These are phyloP conservation scores for Aspergillus phoenicis DNA, from an alignment of 2,329 filamentous ascomycete species.

Conservation along the genomic window DNA sequence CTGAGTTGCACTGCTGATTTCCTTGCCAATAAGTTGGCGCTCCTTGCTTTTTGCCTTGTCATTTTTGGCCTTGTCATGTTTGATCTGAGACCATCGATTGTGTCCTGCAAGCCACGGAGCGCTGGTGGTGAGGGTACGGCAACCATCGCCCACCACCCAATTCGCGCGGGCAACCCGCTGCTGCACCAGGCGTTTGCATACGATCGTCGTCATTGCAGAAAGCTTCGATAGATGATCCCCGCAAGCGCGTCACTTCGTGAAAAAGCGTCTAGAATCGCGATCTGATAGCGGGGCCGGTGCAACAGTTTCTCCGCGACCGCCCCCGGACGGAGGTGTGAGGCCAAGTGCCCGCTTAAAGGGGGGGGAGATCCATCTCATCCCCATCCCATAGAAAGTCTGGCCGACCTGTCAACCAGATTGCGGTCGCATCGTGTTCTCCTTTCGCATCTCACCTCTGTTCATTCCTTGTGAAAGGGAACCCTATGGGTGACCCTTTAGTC, in stretches of 20 bases:
- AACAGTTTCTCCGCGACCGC: constrained; percentile 33
- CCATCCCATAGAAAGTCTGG: background rate
- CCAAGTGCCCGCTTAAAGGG: constrained; percentile 24
- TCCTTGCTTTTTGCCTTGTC: constrained; percentile 74
- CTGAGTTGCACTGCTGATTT: constrained; percentile 75
- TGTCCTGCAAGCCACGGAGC: constrained; percentile 65
- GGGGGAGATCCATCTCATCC: background rate
- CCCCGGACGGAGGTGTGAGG: constrained; percentile 29
- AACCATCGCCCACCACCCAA: constrained; percentile 25
- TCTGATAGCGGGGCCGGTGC: constrained; percentile 26
- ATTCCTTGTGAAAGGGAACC: constrained; percentile 3
- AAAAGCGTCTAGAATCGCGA: constrained; percentile 5
- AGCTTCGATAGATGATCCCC: background rate
- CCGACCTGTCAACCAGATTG: background rate
- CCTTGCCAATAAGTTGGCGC: constrained; percentile 68
- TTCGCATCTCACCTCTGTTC: constrained; percentile 8
- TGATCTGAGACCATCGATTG: constrained; percentile 95
- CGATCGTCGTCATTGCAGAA: constrained; percentile 29
- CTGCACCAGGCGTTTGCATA: constrained; percentile 26
- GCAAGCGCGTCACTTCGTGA: background rate
- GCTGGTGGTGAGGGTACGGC: constrained; percentile 54
- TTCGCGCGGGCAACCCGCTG: constrained; percentile 10
- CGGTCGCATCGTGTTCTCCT: background rate
- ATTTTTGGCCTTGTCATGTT: constrained; percentile 86
- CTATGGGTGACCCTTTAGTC: constrained; percentile 18